Conservation (phyloP, 257 asterid species). For the Przewalskia tangutica region DNA sequence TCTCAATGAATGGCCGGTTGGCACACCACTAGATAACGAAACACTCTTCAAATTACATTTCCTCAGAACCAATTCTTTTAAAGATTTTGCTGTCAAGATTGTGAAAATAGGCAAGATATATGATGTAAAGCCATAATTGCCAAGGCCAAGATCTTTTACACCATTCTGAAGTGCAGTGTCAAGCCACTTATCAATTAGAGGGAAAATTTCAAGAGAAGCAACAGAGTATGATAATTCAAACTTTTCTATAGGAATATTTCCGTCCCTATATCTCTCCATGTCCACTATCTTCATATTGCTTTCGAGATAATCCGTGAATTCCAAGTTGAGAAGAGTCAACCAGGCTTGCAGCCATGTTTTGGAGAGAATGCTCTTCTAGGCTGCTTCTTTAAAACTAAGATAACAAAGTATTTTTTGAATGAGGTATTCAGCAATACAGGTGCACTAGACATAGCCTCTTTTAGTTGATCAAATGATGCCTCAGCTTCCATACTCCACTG, state of each 20-base stretch:
- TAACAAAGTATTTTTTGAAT: neutral
- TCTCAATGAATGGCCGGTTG: neutral
- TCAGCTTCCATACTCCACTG: too few relatives aligned
- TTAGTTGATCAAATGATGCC: too few relatives aligned
- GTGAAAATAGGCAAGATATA: neutral
- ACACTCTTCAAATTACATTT: neutral
- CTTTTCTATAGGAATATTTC: neutral
- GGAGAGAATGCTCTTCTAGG: neutral
- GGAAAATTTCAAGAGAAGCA: neutral
- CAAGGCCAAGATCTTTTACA: neutral
- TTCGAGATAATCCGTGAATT: neutral
- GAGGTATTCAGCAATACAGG: neutral
- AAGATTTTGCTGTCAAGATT: neutral
- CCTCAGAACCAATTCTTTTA: neutral
- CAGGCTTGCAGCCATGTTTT: neutral
- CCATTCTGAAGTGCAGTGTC: neutral
- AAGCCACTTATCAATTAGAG: neutral
- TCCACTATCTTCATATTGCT: neutral
- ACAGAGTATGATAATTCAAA: neutral
- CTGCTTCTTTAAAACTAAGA: neutral
- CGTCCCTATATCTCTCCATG: neutral
- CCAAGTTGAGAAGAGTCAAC: neutral
- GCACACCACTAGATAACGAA: neutral
- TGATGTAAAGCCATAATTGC: too few relatives aligned
- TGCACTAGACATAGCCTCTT: too few relatives aligned